Percentiles rank a stretch among this genome's conserved stretches.
phyloP scores from a whole-genome alignment of 2,329 filamentous ascomycete species.

The Ilyonectria robusta region DNA sequence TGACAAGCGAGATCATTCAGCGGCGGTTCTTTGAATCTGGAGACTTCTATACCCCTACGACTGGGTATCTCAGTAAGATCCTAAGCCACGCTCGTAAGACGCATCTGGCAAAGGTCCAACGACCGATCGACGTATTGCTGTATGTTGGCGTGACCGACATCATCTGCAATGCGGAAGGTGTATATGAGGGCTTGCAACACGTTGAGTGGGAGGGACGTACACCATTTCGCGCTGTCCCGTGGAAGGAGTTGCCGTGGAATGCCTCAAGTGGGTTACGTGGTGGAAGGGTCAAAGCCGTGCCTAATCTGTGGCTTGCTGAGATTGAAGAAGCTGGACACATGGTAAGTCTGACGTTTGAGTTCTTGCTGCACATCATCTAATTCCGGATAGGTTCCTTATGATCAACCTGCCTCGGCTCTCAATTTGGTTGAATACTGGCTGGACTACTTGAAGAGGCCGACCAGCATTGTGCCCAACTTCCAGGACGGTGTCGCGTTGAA shows the following conservation, averaged over 20 bases:
- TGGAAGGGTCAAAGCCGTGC: not conserved
- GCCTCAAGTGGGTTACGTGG: not conserved
- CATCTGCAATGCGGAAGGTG: constrained; percentile 1
- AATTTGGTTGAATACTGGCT: too few species aligned
- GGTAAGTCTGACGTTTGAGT: not conserved
- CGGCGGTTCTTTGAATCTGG: too few species aligned
- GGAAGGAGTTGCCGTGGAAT: not conserved
- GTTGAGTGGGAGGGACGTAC: not conserved
- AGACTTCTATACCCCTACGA: too few species aligned
- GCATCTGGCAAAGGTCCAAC: too few species aligned
- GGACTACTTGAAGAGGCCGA: too few species aligned
- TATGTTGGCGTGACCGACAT: constrained; percentile 11
- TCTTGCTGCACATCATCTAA: too few species aligned
- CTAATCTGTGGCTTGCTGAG: not conserved
- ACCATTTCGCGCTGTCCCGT: not conserved
- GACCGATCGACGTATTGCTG: not conserved
- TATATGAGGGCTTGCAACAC: not conserved
- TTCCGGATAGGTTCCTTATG: too few species aligned
- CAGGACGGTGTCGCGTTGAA: too few species aligned
- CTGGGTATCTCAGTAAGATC: too few species aligned
- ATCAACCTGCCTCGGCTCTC: too few species aligned
- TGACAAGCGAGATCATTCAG: not conserved
- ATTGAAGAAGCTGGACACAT: constrained; percentile 7
- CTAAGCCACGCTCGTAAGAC: too few species aligned
- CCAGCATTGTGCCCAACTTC: too few species aligned